These are phyloP conservation scores for Teratosphaeria pseudoeucalypti DNA, from an alignment of 2,329 filamentous ascomycete species.

Conservation along the genomic window DNA sequence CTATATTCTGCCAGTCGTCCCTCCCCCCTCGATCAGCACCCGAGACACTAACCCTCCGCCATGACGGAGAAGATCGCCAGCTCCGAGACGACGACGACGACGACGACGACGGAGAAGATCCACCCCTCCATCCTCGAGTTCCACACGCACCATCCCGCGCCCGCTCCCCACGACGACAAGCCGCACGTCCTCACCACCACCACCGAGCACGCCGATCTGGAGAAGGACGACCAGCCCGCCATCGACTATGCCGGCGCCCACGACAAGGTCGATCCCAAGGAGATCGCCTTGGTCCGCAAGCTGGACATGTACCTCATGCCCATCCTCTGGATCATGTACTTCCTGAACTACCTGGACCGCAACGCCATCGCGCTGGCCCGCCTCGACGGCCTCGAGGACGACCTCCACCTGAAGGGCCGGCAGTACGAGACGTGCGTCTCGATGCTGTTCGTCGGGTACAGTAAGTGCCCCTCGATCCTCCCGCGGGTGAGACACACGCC, in stretches of 20 bases:
- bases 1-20: no score
- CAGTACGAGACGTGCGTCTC: constrained; percentile 36
- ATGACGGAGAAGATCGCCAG: no score
- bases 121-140: no score
- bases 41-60: no score
- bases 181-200: no score
- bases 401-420: constrained; percentile 32
- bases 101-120: no score
- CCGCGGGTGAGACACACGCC: no score
- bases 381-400: constrained; percentile 13
- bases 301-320: background rate
- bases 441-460: constrained; percentile 33
- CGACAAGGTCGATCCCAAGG: background rate
- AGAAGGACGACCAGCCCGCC: background rate
- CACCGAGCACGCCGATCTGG: no score
- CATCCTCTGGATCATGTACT: background rate
- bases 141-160: no score
- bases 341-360: constrained; percentile 2
- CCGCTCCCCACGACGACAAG: no score
- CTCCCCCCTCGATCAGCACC: no score
- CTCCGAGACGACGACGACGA: no score
- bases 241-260: background rate
- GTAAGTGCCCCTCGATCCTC: background rate
- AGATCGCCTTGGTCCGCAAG: background rate
- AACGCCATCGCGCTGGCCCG: constrained; percentile 20